Evolutionary conservation across 352 stramenopile genomes (phyloP).

Genomic region (Peronospora destructor): DNA sequence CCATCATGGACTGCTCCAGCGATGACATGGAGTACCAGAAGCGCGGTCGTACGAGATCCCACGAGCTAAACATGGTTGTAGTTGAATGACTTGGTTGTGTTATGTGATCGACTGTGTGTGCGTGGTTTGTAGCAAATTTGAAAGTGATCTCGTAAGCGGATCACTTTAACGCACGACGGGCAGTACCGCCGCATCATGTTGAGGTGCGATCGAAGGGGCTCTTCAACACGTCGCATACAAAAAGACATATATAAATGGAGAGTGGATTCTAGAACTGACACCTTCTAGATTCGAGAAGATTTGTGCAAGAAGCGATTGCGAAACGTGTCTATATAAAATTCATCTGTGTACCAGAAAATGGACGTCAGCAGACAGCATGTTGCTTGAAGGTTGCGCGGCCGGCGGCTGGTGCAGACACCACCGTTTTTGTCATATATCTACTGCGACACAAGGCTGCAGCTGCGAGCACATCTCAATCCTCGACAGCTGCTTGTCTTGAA

Average conservation of each 20-base stretch:
- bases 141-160: background rate
- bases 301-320: too few relatives aligned
- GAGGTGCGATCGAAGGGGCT: background rate
- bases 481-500: too few relatives aligned
- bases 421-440: too few relatives aligned
- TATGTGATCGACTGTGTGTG: conserved; percentile 1
- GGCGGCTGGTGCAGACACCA: too few relatives aligned
- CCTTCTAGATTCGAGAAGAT: too few relatives aligned
- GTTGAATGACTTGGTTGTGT: conserved; percentile 1
- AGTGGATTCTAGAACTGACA: background rate
- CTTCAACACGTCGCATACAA: conserved; percentile 18
- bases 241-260: background rate
- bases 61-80: conserved; percentile 38
- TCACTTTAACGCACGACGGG: background rate
- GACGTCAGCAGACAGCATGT: too few relatives aligned
- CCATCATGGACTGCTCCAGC: conserved; percentile 50
- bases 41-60: conserved; percentile 44
- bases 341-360: too few relatives aligned
- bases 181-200: background rate
- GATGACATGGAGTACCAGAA: conserved; percentile 55
- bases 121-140: conserved; percentile 12
- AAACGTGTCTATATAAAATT: too few relatives aligned
- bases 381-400: too few relatives aligned
- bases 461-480: background rate
- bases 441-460: too few relatives aligned